Percentiles rank a stretch among this genome's conserved stretches.
These are phyloP conservation scores for Boletus sensibilis DNA, from an alignment of 768 basidiomycete species.

Conservation along the genomic window DNA sequence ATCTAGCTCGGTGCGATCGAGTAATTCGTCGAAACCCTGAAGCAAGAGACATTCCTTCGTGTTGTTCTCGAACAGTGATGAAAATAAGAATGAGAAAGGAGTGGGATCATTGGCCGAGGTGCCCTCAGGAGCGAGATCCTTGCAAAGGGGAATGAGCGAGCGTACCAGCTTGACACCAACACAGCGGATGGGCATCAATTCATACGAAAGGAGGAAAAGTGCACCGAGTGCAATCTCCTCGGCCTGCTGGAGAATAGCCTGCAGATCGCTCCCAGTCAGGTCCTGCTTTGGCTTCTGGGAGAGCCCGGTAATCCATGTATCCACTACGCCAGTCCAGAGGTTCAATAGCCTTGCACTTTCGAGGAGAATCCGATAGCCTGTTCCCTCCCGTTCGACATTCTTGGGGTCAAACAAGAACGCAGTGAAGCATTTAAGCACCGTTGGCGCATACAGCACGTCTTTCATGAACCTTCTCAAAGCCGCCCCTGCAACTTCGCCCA, in stretches of 20 bases:
- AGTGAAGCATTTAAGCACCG: conserved; percentile 63
- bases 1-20: conserved; percentile 58
- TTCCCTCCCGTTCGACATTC: conserved; percentile 60
- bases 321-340: conserved; percentile 73
- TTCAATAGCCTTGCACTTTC: conserved; percentile 66
- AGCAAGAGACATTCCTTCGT: conserved; percentile 47
- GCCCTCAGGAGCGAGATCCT: conserved; percentile 41
- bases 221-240: conserved; percentile 69
- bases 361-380: conserved; percentile 58
- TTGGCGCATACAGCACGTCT: conserved; percentile 52
- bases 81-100: conserved; percentile 38
- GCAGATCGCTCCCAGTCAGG: conserved; percentile 40
- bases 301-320: conserved; percentile 60
- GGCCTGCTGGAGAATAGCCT: conserved; percentile 44
- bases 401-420: conserved; percentile 72
- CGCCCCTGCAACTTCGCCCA: conserved; percentile 64
- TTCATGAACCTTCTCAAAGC: conserved; percentile 74
- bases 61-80: conserved; percentile 55
- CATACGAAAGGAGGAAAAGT: conserved; percentile 71
- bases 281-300: conserved; percentile 41
- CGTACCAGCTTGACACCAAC: conserved; percentile 67
- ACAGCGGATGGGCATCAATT: conserved; percentile 47
- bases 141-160: conserved; percentile 49
- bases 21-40: conserved; percentile 62
- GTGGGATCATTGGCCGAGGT: conserved; percentile 28